Base-by-base conservation (phyloP, 2,329 filamentous ascomycete species). In the Aspergillus fumigatiaffinis region DNA sequence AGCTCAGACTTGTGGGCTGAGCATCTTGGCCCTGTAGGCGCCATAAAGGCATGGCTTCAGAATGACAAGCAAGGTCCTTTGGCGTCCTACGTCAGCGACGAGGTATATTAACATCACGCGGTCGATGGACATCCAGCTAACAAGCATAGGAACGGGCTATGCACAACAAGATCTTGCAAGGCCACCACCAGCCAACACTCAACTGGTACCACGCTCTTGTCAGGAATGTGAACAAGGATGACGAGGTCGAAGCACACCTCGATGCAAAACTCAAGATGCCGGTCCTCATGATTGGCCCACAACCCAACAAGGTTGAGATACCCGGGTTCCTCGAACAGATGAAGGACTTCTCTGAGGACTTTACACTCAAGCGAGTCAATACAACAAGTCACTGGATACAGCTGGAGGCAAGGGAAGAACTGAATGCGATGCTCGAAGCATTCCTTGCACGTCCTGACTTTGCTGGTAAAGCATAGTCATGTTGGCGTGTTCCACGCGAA, bases 171-270 rank as follows among this genome's bases (percentile, higher is more conserved):
- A 65, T 66, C 44, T 58, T 66, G 54, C 52, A 54, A 21, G 64
- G 63, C 4, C 35, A 58, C 38, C 63, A 68, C 49, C n/a, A 44
- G 17, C 41, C 57, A 1, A 59, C 66, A 10, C 51, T 64, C 3
- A 66, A 66, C n/a, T 69, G 67, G 67, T 70, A 70, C 42, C 58
- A 57, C 3, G 59, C 58, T 14, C 42, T 66, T 14, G 57, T 60
- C 8, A 28, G 42, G 26, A 67, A 68, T 47, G 35, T 68, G 38
- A 68, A 68, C 28, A 49, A 56, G 28, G 52, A 65, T 21, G 64
- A 68, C 29, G 66, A 67, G 42, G 14, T 54, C 3, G 35, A 62
- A 21, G 59, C 53, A 17, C 47, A 57, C 3, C 29, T 69, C 9
- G 32, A 61, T 7, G 38, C 53, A 6, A 57, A 54, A 3, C 51